phyloP scores from a whole-genome alignment of 2,329 filamentous ascomycete species.

The Tolypocladium inflatum region DNA sequence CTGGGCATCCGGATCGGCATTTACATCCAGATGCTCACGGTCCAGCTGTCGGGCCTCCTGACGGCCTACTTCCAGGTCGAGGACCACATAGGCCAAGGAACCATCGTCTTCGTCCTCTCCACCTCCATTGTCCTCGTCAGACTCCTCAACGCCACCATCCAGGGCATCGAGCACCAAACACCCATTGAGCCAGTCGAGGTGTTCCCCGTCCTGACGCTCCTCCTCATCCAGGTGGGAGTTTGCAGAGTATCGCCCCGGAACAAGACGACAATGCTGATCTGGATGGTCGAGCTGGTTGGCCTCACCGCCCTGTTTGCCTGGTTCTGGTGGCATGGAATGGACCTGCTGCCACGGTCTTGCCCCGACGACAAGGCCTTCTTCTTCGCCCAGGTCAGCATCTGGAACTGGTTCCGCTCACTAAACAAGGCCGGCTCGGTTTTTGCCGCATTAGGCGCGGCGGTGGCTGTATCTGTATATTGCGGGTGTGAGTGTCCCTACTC shows the following conservation, averaged over 20 bases:
- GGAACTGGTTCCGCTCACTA: constrained; percentile 14
- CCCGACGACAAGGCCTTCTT: constrained; percentile 14
- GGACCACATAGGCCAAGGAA: constrained; percentile 11
- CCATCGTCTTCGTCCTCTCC: constrained; percentile 13
- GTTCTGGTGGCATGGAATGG: constrained; percentile 16
- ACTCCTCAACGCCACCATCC: constrained; percentile 3
- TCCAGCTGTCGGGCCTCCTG: constrained; percentile 12
- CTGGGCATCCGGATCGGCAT: constrained; percentile 17
- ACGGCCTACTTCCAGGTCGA: constrained; percentile 8
- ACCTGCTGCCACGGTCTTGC: constrained; percentile 9
- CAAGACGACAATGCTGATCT: constrained; percentile 9
- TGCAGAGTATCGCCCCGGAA: constrained; percentile 8
- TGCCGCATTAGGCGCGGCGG: constrained; percentile 2
- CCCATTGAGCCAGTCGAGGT: constrained; percentile 12
- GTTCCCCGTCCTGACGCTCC: constrained; percentile 11
- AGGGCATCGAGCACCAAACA: background rate
- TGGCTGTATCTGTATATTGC: constrained; percentile 6
- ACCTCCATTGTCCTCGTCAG: constrained; percentile 11
- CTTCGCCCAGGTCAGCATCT: constrained; percentile 18
- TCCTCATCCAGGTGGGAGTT: constrained; percentile 11
- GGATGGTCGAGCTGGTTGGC: constrained; percentile 8
- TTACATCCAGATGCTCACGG: constrained; percentile 16
- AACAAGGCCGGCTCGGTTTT: constrained; percentile 13
- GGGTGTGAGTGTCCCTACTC: constrained; percentile 3
- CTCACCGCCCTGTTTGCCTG: constrained; percentile 10